phyloP scores from a whole-genome alignment of 73 alveolate species.

The Blepharisma japonicum region DNA sequence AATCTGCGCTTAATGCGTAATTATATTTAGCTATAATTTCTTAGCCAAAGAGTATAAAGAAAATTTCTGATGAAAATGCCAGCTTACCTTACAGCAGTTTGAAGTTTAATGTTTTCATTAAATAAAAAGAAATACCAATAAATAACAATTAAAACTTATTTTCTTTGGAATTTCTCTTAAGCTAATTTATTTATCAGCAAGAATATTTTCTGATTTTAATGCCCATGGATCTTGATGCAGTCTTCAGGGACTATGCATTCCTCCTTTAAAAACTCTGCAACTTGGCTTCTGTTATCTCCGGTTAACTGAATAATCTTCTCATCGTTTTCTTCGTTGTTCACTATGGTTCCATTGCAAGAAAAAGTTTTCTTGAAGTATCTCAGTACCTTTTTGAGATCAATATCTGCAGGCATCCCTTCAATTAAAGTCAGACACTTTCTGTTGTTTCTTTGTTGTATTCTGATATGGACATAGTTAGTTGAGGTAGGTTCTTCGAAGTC shows the following conservation, averaged over 20 bases:
- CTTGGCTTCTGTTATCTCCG: slow-evolving; percentile 30
- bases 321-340: neutral
- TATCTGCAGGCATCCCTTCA: slow-evolving; percentile 61
- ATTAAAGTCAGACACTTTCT: slow-evolving; percentile 57
- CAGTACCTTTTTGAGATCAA: slow-evolving; percentile 54
- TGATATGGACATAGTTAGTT: slow-evolving; percentile 22
- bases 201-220: neutral
- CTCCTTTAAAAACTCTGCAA: slow-evolving; percentile 24
- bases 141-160: no score
- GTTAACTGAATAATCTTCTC: slow-evolving; percentile 28
- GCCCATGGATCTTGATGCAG: slow-evolving; percentile 29
- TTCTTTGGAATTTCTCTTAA: no score
- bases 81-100: no score
- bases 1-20: no score
- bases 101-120: no score
- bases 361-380: slow-evolving; percentile 39
- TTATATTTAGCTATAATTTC: no score
- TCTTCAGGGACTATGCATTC: slow-evolving; percentile 24
- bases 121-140: no score
- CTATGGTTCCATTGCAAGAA: slow-evolving; percentile 34
- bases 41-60: no score
- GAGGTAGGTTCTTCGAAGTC: slow-evolving; percentile 20
- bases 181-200: no score
- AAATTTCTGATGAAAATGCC: no score
- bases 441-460: slow-evolving; percentile 51